phyloP scores from a whole-genome alignment of 202 grass and related monocot genomes.

The Zoysia matrella region DNA sequence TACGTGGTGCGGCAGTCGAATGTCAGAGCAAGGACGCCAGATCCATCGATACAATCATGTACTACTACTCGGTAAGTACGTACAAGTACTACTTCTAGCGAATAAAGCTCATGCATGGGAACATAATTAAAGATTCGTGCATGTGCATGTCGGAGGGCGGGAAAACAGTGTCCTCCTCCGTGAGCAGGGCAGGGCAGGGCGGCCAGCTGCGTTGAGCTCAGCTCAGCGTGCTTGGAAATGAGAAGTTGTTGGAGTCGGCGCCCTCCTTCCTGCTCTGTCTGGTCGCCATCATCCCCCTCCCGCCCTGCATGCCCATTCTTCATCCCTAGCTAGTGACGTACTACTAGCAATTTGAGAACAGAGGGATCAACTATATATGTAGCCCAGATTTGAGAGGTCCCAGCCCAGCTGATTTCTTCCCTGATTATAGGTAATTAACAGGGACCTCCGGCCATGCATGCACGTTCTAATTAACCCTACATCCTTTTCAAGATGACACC shows the following conservation, averaged over 20 bases:
- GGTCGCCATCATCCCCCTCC: constrained; percentile 26
- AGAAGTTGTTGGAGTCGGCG: constrained; percentile 15
- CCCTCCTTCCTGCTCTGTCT: neutral
- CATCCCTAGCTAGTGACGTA: too few relatives aligned
- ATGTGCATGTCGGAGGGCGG: neutral
- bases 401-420: too few relatives aligned
- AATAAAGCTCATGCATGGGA: neutral
- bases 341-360: too few relatives aligned
- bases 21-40: neutral
- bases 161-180: neutral
- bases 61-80: too few relatives aligned
- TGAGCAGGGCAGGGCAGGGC: neutral
- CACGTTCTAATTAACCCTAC: too few relatives aligned
- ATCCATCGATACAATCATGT: neutral
- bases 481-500: too few relatives aligned
- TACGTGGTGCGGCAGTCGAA: neutral
- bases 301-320: neutral
- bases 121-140: constrained; percentile 1
- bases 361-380: too few relatives aligned
- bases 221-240: constrained; percentile 5
- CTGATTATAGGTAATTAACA: too few relatives aligned
- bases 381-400: too few relatives aligned
- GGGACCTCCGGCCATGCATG: too few relatives aligned
- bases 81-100: neutral
- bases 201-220: neutral